These are phyloP conservation scores for Psidium guajava DNA, from an alignment of 345 rosid species.

Conservation along the genomic window DNA sequence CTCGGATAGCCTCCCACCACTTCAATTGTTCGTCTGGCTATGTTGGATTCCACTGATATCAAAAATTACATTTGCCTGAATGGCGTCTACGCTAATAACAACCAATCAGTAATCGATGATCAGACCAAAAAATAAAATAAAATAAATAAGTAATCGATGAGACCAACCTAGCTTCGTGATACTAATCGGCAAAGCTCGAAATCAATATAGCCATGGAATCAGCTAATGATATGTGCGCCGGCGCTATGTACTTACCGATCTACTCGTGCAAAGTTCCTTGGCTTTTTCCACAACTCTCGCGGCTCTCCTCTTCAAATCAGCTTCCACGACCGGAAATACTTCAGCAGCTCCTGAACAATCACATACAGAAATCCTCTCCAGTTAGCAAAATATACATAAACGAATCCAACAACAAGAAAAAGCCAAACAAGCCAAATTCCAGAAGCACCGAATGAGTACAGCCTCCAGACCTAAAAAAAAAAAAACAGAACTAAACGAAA, in stretches of 20 bases:
- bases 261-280: constrained; percentile 37
- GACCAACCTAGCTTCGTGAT: neutral
- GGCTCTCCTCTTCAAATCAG: constrained; percentile 65
- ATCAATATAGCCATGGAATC: neutral
- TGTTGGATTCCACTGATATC: neutral
- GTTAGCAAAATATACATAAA: neutral
- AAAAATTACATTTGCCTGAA: neutral
- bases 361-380: neutral
- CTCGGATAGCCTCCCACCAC: too few species aligned
- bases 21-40: neutral
- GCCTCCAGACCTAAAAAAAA: neutral
- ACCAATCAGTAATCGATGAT: neutral
- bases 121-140: too few species aligned
- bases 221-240: neutral
- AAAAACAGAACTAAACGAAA: neutral
- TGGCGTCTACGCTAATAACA: neutral
- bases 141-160: neutral
- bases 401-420: neutral
- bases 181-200: too few species aligned
- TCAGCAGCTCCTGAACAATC: constrained; percentile 51
- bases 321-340: constrained; percentile 45
- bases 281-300: constrained; percentile 51
- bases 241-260: constrained; percentile 31
- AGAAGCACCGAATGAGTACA: neutral
- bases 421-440: neutral